Conservation (phyloP, 352 stramenopile species). For the Lagenidium giganteum region DNA sequence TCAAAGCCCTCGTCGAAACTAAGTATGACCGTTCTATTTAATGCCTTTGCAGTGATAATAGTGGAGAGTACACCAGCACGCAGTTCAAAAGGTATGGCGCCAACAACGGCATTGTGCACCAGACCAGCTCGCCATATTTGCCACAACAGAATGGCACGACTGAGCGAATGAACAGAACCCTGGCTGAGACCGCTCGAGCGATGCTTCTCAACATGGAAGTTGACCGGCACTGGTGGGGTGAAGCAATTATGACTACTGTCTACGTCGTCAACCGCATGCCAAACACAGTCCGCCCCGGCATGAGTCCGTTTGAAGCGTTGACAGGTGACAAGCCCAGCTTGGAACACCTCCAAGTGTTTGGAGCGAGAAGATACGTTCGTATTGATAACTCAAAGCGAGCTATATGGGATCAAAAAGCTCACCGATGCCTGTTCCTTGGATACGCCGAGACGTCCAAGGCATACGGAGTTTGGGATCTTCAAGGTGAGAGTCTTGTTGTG, state of each 20-base stretch:
- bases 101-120: constrained; percentile 9
- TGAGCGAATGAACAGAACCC: constrained; percentile 17
- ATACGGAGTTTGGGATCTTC: constrained; percentile 5
- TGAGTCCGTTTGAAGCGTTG: too few relatives aligned
- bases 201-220: constrained; percentile 12
- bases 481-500: too few relatives aligned
- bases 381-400: not conserved
- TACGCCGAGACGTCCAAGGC: constrained; percentile 4
- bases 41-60: constrained; percentile 13
- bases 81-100: constrained; percentile 5
- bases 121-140: constrained; percentile 6
- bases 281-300: too few relatives aligned
- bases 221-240: constrained; percentile 4
- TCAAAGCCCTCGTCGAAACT: constrained; percentile 1
- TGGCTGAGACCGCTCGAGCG: constrained; percentile 7
- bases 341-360: too few relatives aligned
- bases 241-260: constrained; percentile 7
- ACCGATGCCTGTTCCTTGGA: constrained; percentile 4
- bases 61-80: constrained; percentile 8
- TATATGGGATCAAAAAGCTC: constrained; percentile 1
- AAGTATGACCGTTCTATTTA: constrained; percentile 7
- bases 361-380: not conserved
- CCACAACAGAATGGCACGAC: constrained; percentile 17
- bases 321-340: too few relatives aligned
- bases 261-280: too few relatives aligned